Percentiles rank a stretch among this genome's conserved stretches.
These are phyloP conservation scores for Parmales sp. DNA, from an alignment of 108 stramenopile species.

Conservation along the genomic window DNA sequence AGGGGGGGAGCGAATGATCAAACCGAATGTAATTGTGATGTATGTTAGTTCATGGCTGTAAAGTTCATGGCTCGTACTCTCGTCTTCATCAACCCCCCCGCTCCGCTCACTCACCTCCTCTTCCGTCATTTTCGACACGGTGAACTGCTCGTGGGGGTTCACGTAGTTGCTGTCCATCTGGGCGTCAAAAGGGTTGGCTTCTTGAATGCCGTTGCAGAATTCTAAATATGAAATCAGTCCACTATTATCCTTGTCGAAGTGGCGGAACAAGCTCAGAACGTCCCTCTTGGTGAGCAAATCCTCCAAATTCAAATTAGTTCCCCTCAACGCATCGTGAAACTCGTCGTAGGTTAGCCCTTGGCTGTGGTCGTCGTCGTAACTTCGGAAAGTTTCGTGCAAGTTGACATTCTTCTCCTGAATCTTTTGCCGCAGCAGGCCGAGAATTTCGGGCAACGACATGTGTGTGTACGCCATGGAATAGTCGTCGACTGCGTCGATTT, in stretches of 20 bases:
- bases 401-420: not conserved
- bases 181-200: not conserved
- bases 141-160: not conserved
- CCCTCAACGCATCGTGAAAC: not conserved
- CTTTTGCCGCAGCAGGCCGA: not conserved
- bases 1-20: too few species aligned
- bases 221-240: not conserved
- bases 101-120: too few species aligned
- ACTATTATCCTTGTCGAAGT: not conserved
- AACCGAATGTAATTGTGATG: too few species aligned
- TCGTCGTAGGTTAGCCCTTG: not conserved
- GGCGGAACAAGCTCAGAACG: not conserved
- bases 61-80: too few species aligned
- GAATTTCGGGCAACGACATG: not conserved
- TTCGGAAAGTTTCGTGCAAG: not conserved
- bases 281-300: not conserved
- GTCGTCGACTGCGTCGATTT: not conserved
- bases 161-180: not conserved
- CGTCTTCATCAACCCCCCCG: too few species aligned
- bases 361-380: not conserved
- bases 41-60: too few species aligned
- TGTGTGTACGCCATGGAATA: not conserved
- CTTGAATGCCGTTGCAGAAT: not conserved
- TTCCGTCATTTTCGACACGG: not conserved
- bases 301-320: not conserved